These are phyloP conservation scores for Allium sativum DNA, from an alignment of 106 monocot genomes.

Conservation along the genomic window DNA sequence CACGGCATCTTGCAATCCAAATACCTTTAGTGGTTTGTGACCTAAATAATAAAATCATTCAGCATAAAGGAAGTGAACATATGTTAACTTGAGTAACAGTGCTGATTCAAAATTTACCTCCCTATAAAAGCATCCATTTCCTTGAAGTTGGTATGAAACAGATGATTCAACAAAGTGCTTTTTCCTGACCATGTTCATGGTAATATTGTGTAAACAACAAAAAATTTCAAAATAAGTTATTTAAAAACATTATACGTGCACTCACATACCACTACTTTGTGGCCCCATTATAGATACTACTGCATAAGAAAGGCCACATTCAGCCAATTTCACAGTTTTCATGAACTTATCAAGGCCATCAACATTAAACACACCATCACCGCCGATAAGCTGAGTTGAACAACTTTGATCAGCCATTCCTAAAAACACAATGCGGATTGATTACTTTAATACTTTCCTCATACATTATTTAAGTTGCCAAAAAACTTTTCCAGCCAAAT, in stretches of 20 bases:
- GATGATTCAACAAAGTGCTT: constrained; percentile 86
- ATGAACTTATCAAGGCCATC: constrained; percentile 24
- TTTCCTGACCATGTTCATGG: too few relatives aligned
- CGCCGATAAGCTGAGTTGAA: constrained; percentile 36
- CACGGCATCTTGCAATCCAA: constrained; percentile 63
- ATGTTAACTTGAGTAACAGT: background rate
- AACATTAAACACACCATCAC: constrained; percentile 30
- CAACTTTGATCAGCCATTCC: constrained; percentile 14
- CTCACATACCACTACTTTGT: constrained; percentile 39
- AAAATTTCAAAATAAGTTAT: background rate
- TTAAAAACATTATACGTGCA: too few relatives aligned
- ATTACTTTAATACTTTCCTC: too few relatives aligned
- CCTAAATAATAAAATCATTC: constrained; percentile 24
- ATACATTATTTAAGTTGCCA: too few relatives aligned
- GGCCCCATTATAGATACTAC: constrained; percentile 44
- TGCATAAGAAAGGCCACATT: constrained; percentile 37
- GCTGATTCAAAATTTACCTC: constrained; percentile 36
- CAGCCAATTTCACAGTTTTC: constrained; percentile 15
- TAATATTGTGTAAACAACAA: background rate
- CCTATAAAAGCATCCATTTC: constrained; percentile 91
- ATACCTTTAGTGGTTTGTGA: constrained; percentile 81
- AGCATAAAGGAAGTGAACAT: background rate
- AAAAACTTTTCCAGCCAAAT: too few relatives aligned
- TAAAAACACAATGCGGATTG: too few relatives aligned
- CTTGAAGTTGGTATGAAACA: constrained; percentile 71